phyloP scores from a whole-genome alignment of 1,284 basidiomycete species.

The Puccinia horiana region DNA sequence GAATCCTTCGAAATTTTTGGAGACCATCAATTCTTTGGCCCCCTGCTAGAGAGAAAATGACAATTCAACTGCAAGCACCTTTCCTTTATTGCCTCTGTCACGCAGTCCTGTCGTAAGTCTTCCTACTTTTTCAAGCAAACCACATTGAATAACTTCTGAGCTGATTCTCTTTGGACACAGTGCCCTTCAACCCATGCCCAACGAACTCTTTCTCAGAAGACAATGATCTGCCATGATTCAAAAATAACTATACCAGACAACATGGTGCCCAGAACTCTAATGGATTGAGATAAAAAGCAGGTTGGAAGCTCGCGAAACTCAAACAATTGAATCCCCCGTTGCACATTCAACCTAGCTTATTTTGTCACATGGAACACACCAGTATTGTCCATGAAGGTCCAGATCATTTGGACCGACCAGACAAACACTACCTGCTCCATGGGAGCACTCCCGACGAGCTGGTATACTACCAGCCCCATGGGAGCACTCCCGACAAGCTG shows the following conservation, averaged over 20 bases:
- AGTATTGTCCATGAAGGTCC: conserved; percentile 12
- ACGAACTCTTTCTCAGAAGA: conserved; percentile 17
- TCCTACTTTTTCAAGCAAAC: background rate
- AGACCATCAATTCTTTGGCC: conserved; percentile 6
- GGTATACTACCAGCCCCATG: too few species aligned
- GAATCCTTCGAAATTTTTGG: conserved; percentile 33
- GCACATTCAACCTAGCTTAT: conserved; percentile 24
- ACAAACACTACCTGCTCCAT: too few species aligned
- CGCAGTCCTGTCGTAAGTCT: conserved; percentile 14
- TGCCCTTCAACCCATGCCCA: background rate
- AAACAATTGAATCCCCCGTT: background rate
- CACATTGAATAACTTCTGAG: background rate
- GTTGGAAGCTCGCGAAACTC: background rate
- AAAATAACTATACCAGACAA: background rate
- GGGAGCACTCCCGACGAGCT: too few species aligned
- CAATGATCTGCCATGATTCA: too few species aligned
- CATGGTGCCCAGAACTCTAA: background rate
- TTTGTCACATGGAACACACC: background rate
- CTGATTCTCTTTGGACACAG: background rate
- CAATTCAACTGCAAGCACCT: background rate
- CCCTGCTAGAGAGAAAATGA: background rate
- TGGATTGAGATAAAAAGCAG: background rate
- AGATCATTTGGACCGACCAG: conserved; percentile 26
- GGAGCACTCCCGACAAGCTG: too few species aligned
- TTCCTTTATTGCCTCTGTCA: background rate